Conservation (phyloP, 73 alveolate genomes). For the Tetrahymena borealis region DNA sequence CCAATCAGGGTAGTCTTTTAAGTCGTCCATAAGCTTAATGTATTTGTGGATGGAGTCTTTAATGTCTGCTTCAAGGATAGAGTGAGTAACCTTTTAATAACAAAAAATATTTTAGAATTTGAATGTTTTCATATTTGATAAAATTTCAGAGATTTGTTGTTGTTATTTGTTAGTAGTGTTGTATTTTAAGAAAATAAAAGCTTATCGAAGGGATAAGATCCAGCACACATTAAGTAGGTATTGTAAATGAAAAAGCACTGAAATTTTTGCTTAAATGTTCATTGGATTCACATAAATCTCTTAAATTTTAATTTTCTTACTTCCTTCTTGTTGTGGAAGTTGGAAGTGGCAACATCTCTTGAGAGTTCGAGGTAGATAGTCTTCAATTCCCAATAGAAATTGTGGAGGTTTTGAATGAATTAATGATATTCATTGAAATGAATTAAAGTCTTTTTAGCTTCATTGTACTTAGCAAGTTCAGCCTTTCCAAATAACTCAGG, state of each 20-base stretch:
- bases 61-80: neutral
- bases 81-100: neutral
- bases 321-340: neutral
- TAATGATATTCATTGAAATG: neutral
- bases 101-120: neutral
- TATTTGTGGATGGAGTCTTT: neutral
- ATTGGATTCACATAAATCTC: no score
- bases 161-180: no score
- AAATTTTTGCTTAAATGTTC: no score
- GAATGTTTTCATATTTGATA: no score
- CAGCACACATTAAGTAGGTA: no score
- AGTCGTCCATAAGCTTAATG: neutral
- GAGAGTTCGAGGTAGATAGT: neutral
- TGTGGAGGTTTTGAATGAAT: neutral
- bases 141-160: no score
- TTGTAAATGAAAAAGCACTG: no score
- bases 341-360: constrained; percentile 1
- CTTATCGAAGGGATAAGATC: no score
- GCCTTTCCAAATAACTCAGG: neutral
- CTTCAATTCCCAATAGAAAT: neutral
- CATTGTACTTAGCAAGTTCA: neutral
- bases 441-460: neutral
- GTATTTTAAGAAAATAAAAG: no score
- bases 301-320: neutral
- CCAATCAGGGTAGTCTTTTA: neutral